phyloP scores from a whole-genome alignment of 306 rosid species.

The Medicago lupulina region DNA sequence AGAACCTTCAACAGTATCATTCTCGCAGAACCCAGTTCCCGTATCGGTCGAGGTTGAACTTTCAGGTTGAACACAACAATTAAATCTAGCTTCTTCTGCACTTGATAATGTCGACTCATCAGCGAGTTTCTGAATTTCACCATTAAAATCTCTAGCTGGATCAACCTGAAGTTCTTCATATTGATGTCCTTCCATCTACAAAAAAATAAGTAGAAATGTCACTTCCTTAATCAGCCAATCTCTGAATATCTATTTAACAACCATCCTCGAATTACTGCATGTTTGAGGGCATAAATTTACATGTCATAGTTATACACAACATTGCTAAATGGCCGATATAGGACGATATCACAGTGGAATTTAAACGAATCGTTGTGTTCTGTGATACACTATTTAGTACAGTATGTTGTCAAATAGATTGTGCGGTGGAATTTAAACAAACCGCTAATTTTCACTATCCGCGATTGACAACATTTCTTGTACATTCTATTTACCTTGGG shows the following conservation, averaged over 20 bases:
- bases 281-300: constrained; percentile 24
- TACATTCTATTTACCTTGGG: constrained; percentile 1
- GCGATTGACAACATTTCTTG: neutral
- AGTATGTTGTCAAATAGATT: neutral
- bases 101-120: constrained; percentile 51
- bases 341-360: neutral
- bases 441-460: neutral
- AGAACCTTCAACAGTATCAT: constrained; percentile 53
- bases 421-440: neutral
- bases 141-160: constrained; percentile 47
- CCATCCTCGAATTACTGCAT: constrained; percentile 18
- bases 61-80: constrained; percentile 50
- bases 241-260: constrained; percentile 33
- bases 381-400: neutral
- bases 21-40: constrained; percentile 34
- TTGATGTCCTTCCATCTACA: constrained; percentile 72
- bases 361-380: neutral
- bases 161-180: constrained; percentile 58
- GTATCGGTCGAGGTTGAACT: constrained; percentile 48
- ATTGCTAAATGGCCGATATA: neutral
- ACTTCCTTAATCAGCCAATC: constrained; percentile 25
- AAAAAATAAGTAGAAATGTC: constrained; percentile 41
- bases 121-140: constrained; percentile 51
- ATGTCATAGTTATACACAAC: constrained; percentile 18
- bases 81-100: constrained; percentile 56